These are phyloP conservation scores for Domatiomyces globalis DNA, from an alignment of 2,329 filamentous ascomycete genomes.

Conservation along the genomic window DNA sequence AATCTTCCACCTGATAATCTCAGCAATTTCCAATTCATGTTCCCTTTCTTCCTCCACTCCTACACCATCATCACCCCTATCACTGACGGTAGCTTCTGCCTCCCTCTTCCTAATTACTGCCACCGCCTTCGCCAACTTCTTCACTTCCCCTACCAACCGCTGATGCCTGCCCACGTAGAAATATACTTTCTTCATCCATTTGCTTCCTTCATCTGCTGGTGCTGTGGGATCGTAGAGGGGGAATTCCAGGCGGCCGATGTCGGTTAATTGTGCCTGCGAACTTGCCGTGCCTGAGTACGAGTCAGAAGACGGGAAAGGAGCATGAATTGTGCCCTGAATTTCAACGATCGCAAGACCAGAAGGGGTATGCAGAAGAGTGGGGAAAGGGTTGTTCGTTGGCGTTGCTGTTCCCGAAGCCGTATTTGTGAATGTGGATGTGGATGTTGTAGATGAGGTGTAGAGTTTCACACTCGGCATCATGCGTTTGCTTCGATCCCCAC, in stretches of 20 bases:
- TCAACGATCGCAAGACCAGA: constrained; percentile 80
- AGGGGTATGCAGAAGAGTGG: constrained; percentile 73
- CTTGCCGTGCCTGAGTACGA: constrained; percentile 7
- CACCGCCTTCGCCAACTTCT: constrained; percentile 65
- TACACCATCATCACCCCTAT: constrained; percentile 19
- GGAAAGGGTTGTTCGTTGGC: constrained; percentile 45
- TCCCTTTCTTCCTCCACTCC: constrained; percentile 10
- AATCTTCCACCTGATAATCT: constrained; percentile 76
- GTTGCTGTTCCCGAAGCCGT: neutral
- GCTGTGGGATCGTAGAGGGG: constrained; percentile 47
- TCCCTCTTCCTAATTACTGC: constrained; percentile 56
- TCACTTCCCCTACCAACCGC: constrained; percentile 75
- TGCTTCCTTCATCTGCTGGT: constrained; percentile 42
- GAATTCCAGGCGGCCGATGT: constrained; percentile 62
- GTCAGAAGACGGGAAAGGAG: constrained; percentile 36
- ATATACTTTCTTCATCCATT: constrained; percentile 84
- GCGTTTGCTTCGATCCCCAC: no score
- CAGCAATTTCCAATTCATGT: constrained; percentile 61
- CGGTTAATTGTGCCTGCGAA: constrained; percentile 27
- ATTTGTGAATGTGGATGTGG: no score
- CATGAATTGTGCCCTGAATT: constrained; percentile 79
- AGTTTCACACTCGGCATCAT: neutral
- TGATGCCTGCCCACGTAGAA: constrained; percentile 83
- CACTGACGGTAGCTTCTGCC: constrained; percentile 19
- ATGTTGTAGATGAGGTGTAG: neutral